phyloP scores from a whole-genome alignment of 2,329 filamentous ascomycete species.

The Aspergillus sp. region DNA sequence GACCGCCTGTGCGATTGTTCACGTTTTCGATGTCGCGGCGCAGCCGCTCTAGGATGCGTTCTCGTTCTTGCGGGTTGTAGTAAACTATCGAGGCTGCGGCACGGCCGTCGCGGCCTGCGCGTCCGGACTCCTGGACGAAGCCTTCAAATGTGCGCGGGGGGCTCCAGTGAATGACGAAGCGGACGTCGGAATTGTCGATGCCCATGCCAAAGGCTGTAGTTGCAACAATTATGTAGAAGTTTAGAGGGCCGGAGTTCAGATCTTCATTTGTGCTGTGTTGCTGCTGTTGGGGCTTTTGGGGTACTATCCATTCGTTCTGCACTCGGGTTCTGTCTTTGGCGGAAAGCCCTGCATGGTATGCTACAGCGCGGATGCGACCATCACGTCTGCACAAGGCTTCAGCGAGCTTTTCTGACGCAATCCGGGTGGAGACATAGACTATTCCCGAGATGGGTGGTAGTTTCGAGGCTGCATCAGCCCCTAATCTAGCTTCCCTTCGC shows the following conservation, averaged over 20 bases:
- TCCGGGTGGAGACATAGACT: conserved; percentile 51
- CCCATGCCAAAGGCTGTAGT: conserved; percentile 98
- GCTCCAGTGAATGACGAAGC: conserved; percentile 94
- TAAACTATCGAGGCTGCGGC: conserved; percentile 87
- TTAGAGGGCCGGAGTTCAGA: conserved; percentile 46
- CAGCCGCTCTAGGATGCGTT: conserved; percentile 67
- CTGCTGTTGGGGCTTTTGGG: conserved; percentile 20
- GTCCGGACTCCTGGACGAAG: conserved; percentile 93
- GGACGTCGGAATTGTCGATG: conserved; percentile 92
- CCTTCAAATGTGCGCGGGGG: conserved; percentile 93
- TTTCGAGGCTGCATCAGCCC: conserved; percentile 23
- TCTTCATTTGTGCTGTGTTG: conserved; percentile 5
- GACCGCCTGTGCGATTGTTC: conserved; percentile 33
- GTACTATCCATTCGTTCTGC: conserved; percentile 47
- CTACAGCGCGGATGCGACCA: conserved; percentile 46
- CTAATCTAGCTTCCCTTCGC: conserved; percentile 64
- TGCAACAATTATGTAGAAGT: conserved; percentile 90
- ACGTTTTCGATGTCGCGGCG: conserved; percentile 48
- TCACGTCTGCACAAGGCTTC: conserved; percentile 35
- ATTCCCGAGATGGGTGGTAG: conserved; percentile 50
- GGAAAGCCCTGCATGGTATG: conserved; percentile 66
- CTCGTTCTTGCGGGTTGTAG: conserved; percentile 84
- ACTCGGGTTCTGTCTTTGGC: conserved; percentile 70
- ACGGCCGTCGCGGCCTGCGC: conserved; percentile 87
- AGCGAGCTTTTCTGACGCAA: conserved; percentile 47